Base-by-base conservation (phyloP, 192 early-diverging fungal species). In the Spizellomyces sp. region DNA sequence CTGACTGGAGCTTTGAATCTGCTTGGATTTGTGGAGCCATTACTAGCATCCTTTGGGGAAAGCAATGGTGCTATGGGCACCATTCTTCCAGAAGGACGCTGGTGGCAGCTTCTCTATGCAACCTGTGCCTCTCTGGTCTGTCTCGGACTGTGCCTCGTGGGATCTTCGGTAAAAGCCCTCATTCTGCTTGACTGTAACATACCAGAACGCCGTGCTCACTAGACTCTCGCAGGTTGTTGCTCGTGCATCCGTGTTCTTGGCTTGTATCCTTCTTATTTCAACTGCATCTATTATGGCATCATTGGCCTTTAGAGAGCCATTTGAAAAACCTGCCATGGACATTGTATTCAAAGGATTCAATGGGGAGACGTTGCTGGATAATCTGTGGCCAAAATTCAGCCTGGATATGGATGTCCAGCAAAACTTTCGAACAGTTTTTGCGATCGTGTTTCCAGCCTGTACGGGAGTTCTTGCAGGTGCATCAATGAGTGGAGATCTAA, bases 1-100 rank as follows among this genome's bases (percentile, higher is more conserved):
- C 45, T 77, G 9, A 71, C 62, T 5, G 74, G 50, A 9, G 78
- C 67, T 7, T 55, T 80, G 66, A 70, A 70, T 45, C 52, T 76
- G 6, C 21, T 76, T 4, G 75, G 75, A 27, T 65, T 66, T 55
- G 69, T 74, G 14, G 71, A 76, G 45, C 62, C 66, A 12, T 58
- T 76, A 44, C 36, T 74, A n/a, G 70, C 62, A 36, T 36, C 67
- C 14, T 58, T 64, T 45, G 70, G 62, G 21, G n/a, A 71, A 48
- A 43, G 41, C 9, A 56, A 10, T 9, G 70, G 62, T 2, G 45
- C 48, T 8, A 52, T 71, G 48, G 48, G 12, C 4, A n/a, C n/a
- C 27, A 27, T 66, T 8, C 64, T 73, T n/a, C 48, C 63, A 45
- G 71, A 64, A 27, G 71, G 62, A 15, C 36, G 36, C 15, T 70